Evolutionary conservation across 257 asterid species (phyloP).

Genomic region (Ajuga chamaepitys): DNA sequence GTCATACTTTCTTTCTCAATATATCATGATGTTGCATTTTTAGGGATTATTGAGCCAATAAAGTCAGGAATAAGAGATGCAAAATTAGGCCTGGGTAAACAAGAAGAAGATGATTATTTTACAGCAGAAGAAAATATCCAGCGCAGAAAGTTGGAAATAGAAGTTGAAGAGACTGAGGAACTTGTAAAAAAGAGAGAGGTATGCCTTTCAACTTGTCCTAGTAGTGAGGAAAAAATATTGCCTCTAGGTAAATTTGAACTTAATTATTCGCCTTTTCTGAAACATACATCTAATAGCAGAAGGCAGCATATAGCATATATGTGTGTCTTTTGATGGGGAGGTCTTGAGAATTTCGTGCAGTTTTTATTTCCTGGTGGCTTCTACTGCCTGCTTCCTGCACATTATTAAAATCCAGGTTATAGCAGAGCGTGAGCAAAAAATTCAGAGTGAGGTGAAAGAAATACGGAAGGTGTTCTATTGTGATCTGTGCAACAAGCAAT

Average conservation of each 20-base stretch:
- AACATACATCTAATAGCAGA: slow-evolving; percentile 80
- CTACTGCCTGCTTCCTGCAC: slow-evolving; percentile 99
- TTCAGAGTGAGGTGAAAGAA: slow-evolving; percentile 91
- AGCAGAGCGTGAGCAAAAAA: slow-evolving; percentile 98
- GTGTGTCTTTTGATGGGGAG: slow-evolving; percentile 92
- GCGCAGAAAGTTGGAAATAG: slow-evolving; percentile 86
- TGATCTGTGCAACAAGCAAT: slow-evolving; percentile 99
- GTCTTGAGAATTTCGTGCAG: slow-evolving; percentile 96
- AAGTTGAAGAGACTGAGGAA: slow-evolving; percentile 91
- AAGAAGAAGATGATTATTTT: slow-evolving; percentile 94
- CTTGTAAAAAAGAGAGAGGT: slow-evolving; percentile 96
- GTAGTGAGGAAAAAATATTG: slow-evolving; percentile 24
- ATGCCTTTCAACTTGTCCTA: slow-evolving; percentile 27
- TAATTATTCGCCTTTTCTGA: slow-evolving; percentile 63
- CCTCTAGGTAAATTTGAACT: slow-evolving; percentile 41
- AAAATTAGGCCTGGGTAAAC: slow-evolving; percentile 91
- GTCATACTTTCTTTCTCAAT: background rate
- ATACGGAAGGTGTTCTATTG: slow-evolving; percentile 90
- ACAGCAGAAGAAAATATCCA: slow-evolving; percentile 98
- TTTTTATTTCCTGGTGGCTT: slow-evolving; percentile 99
- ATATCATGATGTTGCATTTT: background rate
- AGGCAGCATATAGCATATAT: slow-evolving; percentile 93
- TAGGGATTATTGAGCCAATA: slow-evolving; percentile 92
- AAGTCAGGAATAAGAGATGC: slow-evolving; percentile 93
- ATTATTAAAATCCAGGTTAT: slow-evolving; percentile 98